Percentiles rank a stretch among this genome's conserved stretches.
Conservation (phyloP, 805 yeast genomes). For the Myxozyma geophila region DNA sequence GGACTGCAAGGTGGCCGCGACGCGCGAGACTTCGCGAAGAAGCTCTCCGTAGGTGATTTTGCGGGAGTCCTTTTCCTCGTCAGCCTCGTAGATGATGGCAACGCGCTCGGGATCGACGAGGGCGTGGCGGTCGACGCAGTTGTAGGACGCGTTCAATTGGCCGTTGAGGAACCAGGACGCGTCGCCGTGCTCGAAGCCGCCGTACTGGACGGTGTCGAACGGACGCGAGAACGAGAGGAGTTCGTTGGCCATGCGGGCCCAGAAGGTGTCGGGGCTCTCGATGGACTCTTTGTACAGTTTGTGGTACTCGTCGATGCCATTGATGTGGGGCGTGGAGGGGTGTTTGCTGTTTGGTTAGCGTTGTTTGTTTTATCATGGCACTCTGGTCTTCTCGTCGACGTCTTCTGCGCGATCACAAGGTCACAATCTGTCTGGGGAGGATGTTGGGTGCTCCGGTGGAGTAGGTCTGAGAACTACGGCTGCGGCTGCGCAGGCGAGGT, state of each 20-base stretch:
- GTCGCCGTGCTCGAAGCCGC: slow-evolving; percentile 74
- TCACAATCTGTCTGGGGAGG: slow-evolving; percentile 5
- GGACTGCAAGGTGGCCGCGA: slow-evolving; percentile 79
- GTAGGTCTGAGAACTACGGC: slow-evolving; percentile 16
- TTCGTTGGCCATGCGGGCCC: slow-evolving; percentile 74
- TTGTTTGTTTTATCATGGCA: too few species aligned
- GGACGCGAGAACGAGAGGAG: slow-evolving; percentile 79
- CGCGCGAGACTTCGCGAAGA: slow-evolving; percentile 78
- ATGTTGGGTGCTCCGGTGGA: background rate
- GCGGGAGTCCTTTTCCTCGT: slow-evolving; percentile 75
- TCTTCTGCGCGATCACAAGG: background rate
- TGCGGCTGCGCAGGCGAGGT: background rate
- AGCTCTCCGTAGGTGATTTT: slow-evolving; percentile 84
- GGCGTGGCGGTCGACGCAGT: slow-evolving; percentile 96
- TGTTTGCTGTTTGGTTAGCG: slow-evolving; percentile 46
- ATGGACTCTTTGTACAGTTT: slow-evolving; percentile 74
- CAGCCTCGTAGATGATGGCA: slow-evolving; percentile 84
- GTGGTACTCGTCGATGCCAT: slow-evolving; percentile 68
- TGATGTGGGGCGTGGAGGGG: slow-evolving; percentile 59
- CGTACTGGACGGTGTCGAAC: slow-evolving; percentile 65
- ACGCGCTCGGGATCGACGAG: slow-evolving; percentile 78
- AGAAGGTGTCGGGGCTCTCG: slow-evolving; percentile 77
- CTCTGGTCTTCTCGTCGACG: too few species aligned
- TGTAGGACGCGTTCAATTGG: slow-evolving; percentile 87
- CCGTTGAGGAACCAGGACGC: slow-evolving; percentile 95